These are phyloP conservation scores for Falciphora oryzae DNA, from an alignment of 2,329 filamentous ascomycete genomes.

Conservation along the genomic window DNA sequence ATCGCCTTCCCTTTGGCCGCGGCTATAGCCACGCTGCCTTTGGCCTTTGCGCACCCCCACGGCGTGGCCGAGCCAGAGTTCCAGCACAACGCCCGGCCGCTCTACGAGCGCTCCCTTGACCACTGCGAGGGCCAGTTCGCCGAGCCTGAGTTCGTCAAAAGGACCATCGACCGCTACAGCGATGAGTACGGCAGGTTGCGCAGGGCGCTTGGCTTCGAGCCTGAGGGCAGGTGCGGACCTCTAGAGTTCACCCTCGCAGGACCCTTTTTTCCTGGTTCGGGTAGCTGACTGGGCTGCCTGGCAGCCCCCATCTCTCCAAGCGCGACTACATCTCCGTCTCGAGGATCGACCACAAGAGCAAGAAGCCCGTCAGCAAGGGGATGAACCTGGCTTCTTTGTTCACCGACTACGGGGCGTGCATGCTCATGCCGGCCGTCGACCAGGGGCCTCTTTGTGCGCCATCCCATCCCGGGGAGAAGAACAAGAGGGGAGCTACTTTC, in stretches of 20 bases:
- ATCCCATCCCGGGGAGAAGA: background rate
- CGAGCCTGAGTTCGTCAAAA: constrained; percentile 22
- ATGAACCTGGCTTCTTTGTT: constrained; percentile 29
- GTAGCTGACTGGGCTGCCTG: background rate
- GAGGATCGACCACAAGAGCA: constrained; percentile 26
- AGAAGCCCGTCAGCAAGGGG: constrained; percentile 22
- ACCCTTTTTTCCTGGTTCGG: background rate
- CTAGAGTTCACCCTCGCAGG: background rate
- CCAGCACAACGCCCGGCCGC: constrained; percentile 17
- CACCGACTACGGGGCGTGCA: constrained; percentile 33
- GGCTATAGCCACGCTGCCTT: constrained; percentile 17
- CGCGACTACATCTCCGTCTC: constrained; percentile 26
- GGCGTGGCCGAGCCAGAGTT: constrained; percentile 19
- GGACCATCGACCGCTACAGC: constrained; percentile 23
- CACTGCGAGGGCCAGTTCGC: constrained; percentile 22
- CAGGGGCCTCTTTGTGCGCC: constrained; percentile 40
- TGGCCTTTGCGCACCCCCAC: constrained; percentile 22
- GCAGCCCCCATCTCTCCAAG: constrained; percentile 18
- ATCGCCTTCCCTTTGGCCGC: constrained; percentile 14
- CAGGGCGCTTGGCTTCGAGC: constrained; percentile 19
- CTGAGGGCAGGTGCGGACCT: constrained; percentile 11
- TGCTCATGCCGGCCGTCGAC: constrained; percentile 40
- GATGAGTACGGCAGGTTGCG: constrained; percentile 21
- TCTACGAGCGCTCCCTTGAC: constrained; percentile 23
- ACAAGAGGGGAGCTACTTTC: background rate